A percentile compares a stretch with the other conserved stretches of the same genome.
Conservation (phyloP, 2,329 filamentous ascomycete species). For the Clonostachys sp. region DNA sequence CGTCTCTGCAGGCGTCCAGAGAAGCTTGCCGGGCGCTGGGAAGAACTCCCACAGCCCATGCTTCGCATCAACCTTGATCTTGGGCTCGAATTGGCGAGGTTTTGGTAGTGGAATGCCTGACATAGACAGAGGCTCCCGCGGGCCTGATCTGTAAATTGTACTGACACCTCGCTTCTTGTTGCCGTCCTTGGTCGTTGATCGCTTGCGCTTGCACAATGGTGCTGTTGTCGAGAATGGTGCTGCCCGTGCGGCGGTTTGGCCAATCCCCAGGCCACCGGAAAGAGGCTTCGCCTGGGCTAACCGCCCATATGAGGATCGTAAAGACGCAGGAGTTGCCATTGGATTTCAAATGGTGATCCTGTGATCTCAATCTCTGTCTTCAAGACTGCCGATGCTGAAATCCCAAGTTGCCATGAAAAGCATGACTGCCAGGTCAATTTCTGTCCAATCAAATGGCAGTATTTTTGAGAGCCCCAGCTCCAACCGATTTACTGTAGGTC, state of each 20-base stretch:
- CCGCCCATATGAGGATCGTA: constrained; percentile 18
- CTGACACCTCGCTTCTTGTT: constrained; percentile 81
- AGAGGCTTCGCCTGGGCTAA: constrained; percentile 3
- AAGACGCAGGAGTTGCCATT: constrained; percentile 20
- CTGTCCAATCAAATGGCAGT: not conserved
- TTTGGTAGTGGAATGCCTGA: constrained; percentile 68
- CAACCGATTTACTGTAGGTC: no score
- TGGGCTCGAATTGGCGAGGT: constrained; percentile 60
- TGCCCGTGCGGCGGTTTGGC: constrained; percentile 4
- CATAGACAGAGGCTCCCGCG: constrained; percentile 69
- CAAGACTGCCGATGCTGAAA: no score
- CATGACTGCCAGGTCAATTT: not conserved
- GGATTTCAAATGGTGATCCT: not conserved
- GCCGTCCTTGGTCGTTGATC: constrained; percentile 56
- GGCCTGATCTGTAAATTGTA: constrained; percentile 72
- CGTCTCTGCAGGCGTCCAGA: constrained; percentile 70
- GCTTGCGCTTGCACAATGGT: constrained; percentile 39
- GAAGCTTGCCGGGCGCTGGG: constrained; percentile 59
- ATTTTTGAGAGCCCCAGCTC: not conserved
- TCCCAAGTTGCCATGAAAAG: no score
- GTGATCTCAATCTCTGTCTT: no score
- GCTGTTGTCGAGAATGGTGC: constrained; percentile 50
- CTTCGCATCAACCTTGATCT: constrained; percentile 58
- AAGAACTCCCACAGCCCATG: constrained; percentile 97
- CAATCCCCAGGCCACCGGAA: constrained; percentile 5